phyloP scores from a whole-genome alignment of 2,329 filamentous ascomycete genomes.

The Aspergillus pseudonomiae region DNA sequence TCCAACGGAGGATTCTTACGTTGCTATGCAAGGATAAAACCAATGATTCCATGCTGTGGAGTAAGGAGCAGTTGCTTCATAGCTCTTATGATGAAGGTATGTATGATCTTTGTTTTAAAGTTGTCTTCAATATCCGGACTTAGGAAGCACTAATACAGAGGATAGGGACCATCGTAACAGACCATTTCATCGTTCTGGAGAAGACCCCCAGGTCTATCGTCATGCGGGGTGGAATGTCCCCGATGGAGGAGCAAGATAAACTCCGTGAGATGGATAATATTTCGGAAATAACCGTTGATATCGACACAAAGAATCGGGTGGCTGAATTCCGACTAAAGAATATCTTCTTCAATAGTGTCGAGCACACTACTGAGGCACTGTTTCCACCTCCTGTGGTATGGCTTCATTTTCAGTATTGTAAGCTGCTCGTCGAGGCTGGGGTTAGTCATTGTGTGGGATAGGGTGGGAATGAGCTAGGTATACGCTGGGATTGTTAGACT shows the following conservation, averaged over 20 bases:
- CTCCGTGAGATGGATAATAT: slow-evolving; percentile 3
- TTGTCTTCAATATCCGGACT: too few species aligned
- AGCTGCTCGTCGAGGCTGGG: slow-evolving; percentile 5
- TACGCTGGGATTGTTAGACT: too few species aligned
- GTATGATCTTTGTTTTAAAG: not conserved
- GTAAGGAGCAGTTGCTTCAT: not conserved
- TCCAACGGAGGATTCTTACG: not conserved
- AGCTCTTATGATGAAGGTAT: not conserved
- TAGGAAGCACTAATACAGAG: too few species aligned
- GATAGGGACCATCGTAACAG: not conserved
- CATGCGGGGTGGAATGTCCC: not conserved
- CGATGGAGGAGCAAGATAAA: not conserved
- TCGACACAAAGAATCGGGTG: not conserved
- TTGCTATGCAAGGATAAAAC: not conserved
- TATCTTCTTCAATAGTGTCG: slow-evolving; percentile 3
- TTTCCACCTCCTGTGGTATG: slow-evolving; percentile 3
- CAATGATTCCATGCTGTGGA: not conserved
- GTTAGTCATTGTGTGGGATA: slow-evolving; percentile 1
- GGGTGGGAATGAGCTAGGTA: not conserved
- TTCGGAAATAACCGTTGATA: not conserved
- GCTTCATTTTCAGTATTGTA: slow-evolving; percentile 9
- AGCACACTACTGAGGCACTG: not conserved
- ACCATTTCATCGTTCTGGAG: slow-evolving; percentile 1
- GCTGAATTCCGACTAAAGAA: slow-evolving; percentile 7
- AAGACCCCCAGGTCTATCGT: slow-evolving; percentile 1